Evolutionary conservation across 2,329 filamentous ascomycete species (phyloP), one percentile per base, ranked within the genome.

Genomic region (Aspergillus chevalieri): DNA sequence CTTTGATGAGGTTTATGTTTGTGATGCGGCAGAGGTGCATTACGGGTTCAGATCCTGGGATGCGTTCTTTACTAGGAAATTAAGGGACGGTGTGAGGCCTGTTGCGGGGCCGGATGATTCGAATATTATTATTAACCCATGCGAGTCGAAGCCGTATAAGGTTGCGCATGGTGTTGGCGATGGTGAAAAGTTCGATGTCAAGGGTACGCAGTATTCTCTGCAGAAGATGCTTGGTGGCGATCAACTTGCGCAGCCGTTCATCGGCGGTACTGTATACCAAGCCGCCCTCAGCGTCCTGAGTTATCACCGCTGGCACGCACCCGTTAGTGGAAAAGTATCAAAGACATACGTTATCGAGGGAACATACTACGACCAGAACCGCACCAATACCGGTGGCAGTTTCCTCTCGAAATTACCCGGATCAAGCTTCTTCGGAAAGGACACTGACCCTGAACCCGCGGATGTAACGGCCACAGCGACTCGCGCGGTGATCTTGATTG

Each of bases 231-330:
- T 87, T 3, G 77, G 71, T 0, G 67, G 80, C 57, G 79, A 85
- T 56, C 59, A 71, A 0, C 64, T 80, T 1, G 54, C 69, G 1
- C n/a, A 43, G 6, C 59, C 79, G 1, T 87, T 87, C 56, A 75
- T 71, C 0, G 79, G 78, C 7, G 84, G 80, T 3, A 86, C 81
- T 0, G 72, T 87, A 21, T 87, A 86, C 65, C 85, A 88, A 60
- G 85, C 84, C 0, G 87, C 85, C 61, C 69, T 88, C 4, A 82
- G 76, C 4, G 79, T 82, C 0, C 67, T 85, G 45, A 83, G 78
- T 34, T 87, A 88, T 64, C 85, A 87, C 65, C 77, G 85, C 28
- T 87, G 85, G 85, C 83, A 87, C 65, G 65, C 79, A 0, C 85
- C 85, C 15, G 76, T 87, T 0, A 76, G 73, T 7, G 85, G 85